Conservation (phyloP, 495 filamentous ascomycete species). For the Aspergillus campestris region DNA sequence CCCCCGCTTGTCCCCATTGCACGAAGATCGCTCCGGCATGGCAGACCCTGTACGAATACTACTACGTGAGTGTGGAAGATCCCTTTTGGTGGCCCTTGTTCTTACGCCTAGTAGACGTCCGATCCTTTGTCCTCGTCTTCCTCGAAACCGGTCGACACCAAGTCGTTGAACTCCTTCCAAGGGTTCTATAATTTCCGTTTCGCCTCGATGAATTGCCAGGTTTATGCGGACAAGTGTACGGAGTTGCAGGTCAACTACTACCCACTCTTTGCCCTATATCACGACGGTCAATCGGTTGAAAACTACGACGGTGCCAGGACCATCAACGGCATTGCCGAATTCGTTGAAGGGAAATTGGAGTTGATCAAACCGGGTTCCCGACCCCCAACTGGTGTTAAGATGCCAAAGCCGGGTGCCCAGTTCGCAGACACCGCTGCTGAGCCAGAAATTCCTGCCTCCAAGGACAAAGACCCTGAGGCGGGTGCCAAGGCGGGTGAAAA, state of each 20-base stretch:
- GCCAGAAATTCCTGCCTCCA: conserved; percentile 35
- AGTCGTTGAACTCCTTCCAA: conserved; percentile 54
- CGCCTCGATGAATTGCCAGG: conserved; percentile 73
- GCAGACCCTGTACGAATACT: conserved; percentile 92
- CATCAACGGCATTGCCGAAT: conserved; percentile 52
- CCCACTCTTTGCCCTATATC: conserved; percentile 73
- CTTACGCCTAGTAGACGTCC: conserved; percentile 52
- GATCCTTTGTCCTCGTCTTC: conserved; percentile 48
- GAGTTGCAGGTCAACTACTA: conserved; percentile 55
- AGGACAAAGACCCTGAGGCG: conserved; percentile 42
- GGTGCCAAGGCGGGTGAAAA: conserved; percentile 38
- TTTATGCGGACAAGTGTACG: conserved; percentile 64
- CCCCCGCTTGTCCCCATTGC: conserved; percentile 75
- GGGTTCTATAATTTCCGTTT: conserved; percentile 88
- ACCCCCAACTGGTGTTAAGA: conserved; percentile 49
- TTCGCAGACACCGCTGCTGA: conserved; percentile 39
- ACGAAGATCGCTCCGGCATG: conserved; percentile 69
- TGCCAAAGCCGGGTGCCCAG: conserved; percentile 51
- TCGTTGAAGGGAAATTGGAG: conserved; percentile 73
- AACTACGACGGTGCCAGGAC: conserved; percentile 50
- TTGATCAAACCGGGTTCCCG: conserved; percentile 69
- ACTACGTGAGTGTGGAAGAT: conserved; percentile 49
- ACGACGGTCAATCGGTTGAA: conserved; percentile 64
- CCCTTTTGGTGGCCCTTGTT: not conserved
- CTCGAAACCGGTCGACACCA: conserved; percentile 31